Conservation (phyloP, 805 yeast species). For the Kazachstania viticola region DNA sequence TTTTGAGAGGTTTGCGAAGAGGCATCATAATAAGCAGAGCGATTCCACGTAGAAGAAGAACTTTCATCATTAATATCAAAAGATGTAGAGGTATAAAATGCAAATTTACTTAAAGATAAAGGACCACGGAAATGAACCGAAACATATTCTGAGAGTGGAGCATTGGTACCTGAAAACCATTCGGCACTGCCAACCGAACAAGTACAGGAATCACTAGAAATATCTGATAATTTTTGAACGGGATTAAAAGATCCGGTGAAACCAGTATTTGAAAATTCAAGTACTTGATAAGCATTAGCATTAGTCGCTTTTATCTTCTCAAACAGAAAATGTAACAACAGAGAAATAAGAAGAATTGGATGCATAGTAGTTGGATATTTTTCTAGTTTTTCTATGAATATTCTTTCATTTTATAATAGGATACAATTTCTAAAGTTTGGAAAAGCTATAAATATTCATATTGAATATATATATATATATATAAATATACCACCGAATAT, state of each 20-base stretch:
- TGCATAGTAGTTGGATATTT: too few species aligned
- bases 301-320: too few species aligned
- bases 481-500: too few species aligned
- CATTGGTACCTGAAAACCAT: conserved; percentile 38
- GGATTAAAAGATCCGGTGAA: conserved; percentile 12
- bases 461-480: too few species aligned
- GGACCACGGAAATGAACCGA: conserved; percentile 73
- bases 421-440: too few species aligned
- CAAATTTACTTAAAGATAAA: conserved; percentile 43
- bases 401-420: too few species aligned
- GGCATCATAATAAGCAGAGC: conserved; percentile 43
- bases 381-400: too few species aligned
- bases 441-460: too few species aligned
- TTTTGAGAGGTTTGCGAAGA: conserved; percentile 35
- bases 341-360: too few species aligned
- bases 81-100: conserved; percentile 37
- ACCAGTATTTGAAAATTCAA: conserved; percentile 16
- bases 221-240: conserved; percentile 11
- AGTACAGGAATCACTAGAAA: conserved; percentile 8
- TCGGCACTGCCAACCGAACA: conserved; percentile 14
- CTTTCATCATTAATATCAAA: conserved; percentile 22
- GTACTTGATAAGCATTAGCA: too few species aligned
- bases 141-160: conserved; percentile 52
- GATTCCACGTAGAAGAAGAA: conserved; percentile 36
- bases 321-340: too few species aligned